A percentile compares a stretch with the other conserved stretches of the same genome.
phyloP scores from a whole-genome alignment of 2,329 filamentous ascomycete species.

The Trichophyton schoenleinii region DNA sequence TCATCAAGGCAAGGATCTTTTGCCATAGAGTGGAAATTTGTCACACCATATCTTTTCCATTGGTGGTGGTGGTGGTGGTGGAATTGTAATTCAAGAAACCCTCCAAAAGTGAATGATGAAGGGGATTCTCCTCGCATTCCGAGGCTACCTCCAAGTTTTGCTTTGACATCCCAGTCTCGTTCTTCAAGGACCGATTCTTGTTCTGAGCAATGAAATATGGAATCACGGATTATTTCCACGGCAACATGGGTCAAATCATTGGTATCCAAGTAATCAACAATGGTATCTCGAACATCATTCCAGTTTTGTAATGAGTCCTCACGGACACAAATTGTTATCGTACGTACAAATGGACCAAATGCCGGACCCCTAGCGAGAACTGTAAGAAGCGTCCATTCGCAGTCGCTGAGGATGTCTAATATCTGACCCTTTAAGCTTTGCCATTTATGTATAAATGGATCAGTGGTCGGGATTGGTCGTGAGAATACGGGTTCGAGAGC shows the following conservation, averaged over 20 bases:
- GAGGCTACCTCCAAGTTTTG: background rate
- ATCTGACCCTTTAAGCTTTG: background rate
- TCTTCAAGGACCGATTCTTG: background rate
- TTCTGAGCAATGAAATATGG: background rate
- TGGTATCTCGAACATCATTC: background rate
- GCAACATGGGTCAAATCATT: background rate
- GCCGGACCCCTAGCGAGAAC: background rate
- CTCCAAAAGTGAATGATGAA: background rate
- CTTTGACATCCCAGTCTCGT: background rate
- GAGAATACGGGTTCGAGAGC: background rate
- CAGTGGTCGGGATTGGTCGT: background rate
- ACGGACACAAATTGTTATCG: background rate
- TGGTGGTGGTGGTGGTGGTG: background rate
- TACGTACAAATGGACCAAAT: background rate
- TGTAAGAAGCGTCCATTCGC: background rate
- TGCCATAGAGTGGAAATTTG: background rate
- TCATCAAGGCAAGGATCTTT: no score
- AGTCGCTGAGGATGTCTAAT: background rate
- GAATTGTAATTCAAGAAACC: background rate
- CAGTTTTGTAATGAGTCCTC: background rate
- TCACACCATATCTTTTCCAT: background rate
- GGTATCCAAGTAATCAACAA: background rate
- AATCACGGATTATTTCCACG: background rate
- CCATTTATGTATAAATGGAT: background rate
- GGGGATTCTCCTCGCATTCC: background rate